Evolutionary conservation across 2,329 filamentous ascomycete species (phyloP).

Genomic region (Pseudogymnoascus sp.): DNA sequence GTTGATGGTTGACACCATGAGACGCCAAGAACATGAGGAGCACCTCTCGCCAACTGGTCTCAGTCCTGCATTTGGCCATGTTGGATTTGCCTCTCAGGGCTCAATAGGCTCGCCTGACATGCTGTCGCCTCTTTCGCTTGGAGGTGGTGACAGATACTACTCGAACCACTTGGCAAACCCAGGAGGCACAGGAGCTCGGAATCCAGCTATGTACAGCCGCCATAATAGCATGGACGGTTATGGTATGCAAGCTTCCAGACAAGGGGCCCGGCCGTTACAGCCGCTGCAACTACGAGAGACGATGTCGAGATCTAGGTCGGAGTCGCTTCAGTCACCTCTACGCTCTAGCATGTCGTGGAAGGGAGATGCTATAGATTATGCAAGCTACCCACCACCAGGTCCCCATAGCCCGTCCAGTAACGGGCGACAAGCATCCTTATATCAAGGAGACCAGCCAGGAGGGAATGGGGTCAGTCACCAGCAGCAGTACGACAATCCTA

Average conservation of each 20-base stretch:
- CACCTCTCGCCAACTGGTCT: conserved; percentile 60
- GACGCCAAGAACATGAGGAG: conserved; percentile 50
- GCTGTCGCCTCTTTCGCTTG: conserved; percentile 48
- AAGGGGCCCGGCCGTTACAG: conserved; percentile 44
- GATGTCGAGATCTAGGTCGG: conserved; percentile 47
- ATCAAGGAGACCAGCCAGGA: conserved; percentile 41
- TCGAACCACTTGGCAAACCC: conserved; percentile 40
- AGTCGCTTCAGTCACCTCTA: conserved; percentile 50
- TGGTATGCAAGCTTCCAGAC: conserved; percentile 38
- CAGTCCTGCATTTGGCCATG: conserved; percentile 57
- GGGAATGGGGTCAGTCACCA: conserved; percentile 34
- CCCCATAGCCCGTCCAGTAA: conserved; percentile 39
- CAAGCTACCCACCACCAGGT: conserved; percentile 36
- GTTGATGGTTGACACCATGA: conserved; percentile 58
- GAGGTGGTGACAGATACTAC: conserved; percentile 48
- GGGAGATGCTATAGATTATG: conserved; percentile 49
- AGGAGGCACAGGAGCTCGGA: conserved; percentile 39
- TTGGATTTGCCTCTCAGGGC: conserved; percentile 52
- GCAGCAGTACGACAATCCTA: conserved; percentile 40
- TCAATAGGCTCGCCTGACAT: conserved; percentile 45
- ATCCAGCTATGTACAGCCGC: conserved; percentile 45
- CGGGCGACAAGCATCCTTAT: conserved; percentile 41
- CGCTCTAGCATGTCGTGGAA: conserved; percentile 57
- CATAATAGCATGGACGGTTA: conserved; percentile 40
- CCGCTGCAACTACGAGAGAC: conserved; percentile 51